phyloP scores from a whole-genome alignment of 75 land plant genomes.

The Adiantum capillusveneris region DNA sequence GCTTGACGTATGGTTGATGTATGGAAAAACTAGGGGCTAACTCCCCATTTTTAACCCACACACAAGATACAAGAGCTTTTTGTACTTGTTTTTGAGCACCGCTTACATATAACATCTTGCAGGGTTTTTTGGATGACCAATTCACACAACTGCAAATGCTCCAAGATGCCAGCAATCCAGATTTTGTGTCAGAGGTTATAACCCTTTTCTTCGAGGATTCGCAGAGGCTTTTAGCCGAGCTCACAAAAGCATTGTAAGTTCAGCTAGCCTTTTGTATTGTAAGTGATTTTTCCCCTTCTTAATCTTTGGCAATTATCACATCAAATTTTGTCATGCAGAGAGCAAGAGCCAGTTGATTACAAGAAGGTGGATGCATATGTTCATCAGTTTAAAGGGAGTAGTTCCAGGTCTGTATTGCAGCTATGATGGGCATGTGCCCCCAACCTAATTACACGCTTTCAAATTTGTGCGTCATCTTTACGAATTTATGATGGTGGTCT shows the following conservation, averaged over 20 bases:
- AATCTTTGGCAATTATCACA: no score
- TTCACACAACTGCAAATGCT: conserved; percentile 60
- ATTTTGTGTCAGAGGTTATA: conserved; percentile 72
- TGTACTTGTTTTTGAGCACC: neutral
- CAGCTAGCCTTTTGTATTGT: neutral
- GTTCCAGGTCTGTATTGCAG: conserved; percentile 10
- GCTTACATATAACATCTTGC: neutral
- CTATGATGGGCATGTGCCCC: no score
- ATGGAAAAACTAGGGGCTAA: neutral
- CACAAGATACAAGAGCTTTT: no score
- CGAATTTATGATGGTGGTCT: no score
- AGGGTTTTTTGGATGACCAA: conserved; percentile 77
- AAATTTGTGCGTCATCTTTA: no score
- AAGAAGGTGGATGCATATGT: conserved; percentile 17
- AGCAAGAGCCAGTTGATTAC: conserved; percentile 7
- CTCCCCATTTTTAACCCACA: neutral
- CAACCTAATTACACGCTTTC: no score
- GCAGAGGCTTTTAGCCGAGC: conserved; percentile 32
- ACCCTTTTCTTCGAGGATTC: conserved; percentile 58
- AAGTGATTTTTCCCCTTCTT: neutral
- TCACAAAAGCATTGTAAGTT: conserved; percentile 62
- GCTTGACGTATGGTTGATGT: neutral
- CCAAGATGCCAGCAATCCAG: conserved; percentile 67
- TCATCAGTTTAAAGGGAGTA: conserved; percentile 17
- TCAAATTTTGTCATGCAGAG: conserved; percentile 2